Percentiles rank a stretch among this genome's conserved stretches.
Evolutionary conservation across 139 green algal genomes (phyloP).

Genomic region (Trebouxia sp.): DNA sequence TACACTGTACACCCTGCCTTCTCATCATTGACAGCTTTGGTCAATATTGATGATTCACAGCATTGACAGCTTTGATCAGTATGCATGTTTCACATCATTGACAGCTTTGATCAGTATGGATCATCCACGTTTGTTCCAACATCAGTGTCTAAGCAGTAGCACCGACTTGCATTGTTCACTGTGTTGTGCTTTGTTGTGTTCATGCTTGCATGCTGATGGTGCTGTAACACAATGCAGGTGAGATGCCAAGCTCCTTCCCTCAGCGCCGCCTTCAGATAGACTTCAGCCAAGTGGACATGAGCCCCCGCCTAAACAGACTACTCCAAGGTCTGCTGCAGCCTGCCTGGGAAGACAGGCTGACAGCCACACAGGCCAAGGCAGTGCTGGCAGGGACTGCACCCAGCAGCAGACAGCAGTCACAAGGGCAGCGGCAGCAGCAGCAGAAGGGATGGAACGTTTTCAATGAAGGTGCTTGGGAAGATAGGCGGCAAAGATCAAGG

Average conservation of each 20-base stretch:
- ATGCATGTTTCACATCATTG: too few species aligned
- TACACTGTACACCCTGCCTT: too few species aligned
- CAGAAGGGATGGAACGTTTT: not conserved
- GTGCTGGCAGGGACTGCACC: slow-evolving; percentile 43
- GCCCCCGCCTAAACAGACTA: slow-evolving; percentile 51
- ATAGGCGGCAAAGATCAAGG: not conserved
- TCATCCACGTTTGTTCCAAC: too few species aligned
- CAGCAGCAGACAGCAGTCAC: not conserved
- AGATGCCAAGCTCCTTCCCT: slow-evolving; percentile 71
- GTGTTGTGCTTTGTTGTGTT: too few species aligned
- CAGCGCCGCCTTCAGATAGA: slow-evolving; percentile 75
- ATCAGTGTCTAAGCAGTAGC: too few species aligned
- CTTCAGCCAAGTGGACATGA: slow-evolving; percentile 43
- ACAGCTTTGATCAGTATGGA: too few species aligned
- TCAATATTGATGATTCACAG: too few species aligned
- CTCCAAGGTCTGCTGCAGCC: slow-evolving; percentile 77
- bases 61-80: too few species aligned
- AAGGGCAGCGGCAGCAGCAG: not conserved
- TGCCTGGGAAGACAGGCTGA: slow-evolving; percentile 77
- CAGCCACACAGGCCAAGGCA: slow-evolving; percentile 55
- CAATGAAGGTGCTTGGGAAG: not conserved
- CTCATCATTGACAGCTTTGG: too few species aligned
- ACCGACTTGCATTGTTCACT: too few species aligned
- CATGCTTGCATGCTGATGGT: not conserved
- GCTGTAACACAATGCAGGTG: slow-evolving; percentile 37